phyloP scores from a whole-genome alignment of 1,284 basidiomycete genomes.

The Pseudozyma thailandica region DNA sequence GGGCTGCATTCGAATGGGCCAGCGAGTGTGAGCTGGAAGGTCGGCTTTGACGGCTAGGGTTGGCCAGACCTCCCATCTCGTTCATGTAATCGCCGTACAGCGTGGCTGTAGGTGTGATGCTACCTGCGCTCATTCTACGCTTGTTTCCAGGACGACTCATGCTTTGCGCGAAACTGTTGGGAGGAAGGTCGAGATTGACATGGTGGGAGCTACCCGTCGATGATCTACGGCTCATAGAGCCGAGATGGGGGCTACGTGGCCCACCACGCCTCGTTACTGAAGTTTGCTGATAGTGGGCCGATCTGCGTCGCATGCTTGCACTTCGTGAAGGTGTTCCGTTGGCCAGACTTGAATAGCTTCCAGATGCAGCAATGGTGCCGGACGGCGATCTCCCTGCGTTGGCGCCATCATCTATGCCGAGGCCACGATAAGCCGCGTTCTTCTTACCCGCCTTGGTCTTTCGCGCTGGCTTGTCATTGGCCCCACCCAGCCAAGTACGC shows the following conservation, averaged over 20 bases:
- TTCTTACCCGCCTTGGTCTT: conserved; percentile 80
- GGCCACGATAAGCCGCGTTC: conserved; percentile 69
- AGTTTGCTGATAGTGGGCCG: conserved; percentile 29
- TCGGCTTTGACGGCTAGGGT: conserved; percentile 40
- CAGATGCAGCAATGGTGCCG: conserved; percentile 13
- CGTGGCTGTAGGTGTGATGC: conserved; percentile 61
- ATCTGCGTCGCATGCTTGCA: conserved; percentile 32
- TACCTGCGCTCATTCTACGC: conserved; percentile 57
- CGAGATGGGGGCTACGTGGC: conserved; percentile 43
- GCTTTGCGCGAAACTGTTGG: conserved; percentile 34
- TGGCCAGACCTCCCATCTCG: conserved; percentile 17
- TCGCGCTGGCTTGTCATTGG: conserved; percentile 80
- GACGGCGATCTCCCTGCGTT: conserved; percentile 20
- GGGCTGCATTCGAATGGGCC: conserved; percentile 24
- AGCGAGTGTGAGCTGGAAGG: conserved; percentile 57
- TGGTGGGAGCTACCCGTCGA: conserved; percentile 50
- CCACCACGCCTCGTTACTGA: conserved; percentile 22
- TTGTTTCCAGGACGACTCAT: conserved; percentile 45
- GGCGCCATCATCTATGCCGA: conserved; percentile 27
- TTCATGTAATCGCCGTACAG: conserved; percentile 42
- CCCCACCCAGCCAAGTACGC: conserved; percentile 85
- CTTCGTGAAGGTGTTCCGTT: conserved; percentile 24
- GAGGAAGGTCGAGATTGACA: conserved; percentile 20
- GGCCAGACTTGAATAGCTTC: conserved; percentile 18
- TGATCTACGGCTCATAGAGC: conserved; percentile 48